Base-by-base conservation (phyloP, 2,329 filamentous ascomycete species). In the Cladosporium oxysporum region DNA sequence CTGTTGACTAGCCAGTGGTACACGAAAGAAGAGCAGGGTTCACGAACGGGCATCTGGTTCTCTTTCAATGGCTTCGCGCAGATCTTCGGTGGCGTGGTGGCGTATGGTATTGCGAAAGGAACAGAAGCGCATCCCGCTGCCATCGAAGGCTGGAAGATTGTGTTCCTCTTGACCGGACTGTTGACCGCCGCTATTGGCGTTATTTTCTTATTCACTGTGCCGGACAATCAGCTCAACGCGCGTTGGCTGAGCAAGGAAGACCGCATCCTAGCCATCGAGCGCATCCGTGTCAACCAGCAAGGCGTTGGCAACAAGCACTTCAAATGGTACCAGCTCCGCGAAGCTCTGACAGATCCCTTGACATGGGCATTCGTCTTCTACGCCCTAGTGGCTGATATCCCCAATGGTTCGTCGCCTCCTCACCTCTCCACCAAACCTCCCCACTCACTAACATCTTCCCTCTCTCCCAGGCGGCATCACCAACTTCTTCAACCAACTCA, bases 1-100 rank as follows among this genome's bases (percentile, higher is more conserved):
- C 80, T 91, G 1, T 83, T 91, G 70, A 91, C 88, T 1, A 85
- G 82, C 3, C 87, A 90, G 77, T 91, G 89, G 89, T 92, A 91
- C 71, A 91, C 90, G 0, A 88, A 88, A 74, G 81, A 82, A 63
- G 89, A 91, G 74, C 89, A 91, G 77, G 87, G 86, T 1, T 79
- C 82, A 0, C 80, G 89, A 10, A 85, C 85, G 1, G 85, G 84
- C 4, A 84, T 90, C 64, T 91, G 89, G 89, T 91, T 90, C 77
- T 84, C 80, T 59, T 90, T 89, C 79, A 89, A 89, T 68, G 87
- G 87, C 2, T 84, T 84, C 62, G 87, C 84, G 0, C 87, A 88
- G 74, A 87, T 90, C 18, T 80, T 90, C 41, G 88, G 88, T 8
- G 88, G 87, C 1, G 69, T 87, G 1, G 77, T 90, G 0, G 86